These are phyloP conservation scores for Raffaelea ambrosiae DNA, from an alignment of 2,329 filamentous ascomycete genomes.

Conservation along the genomic window DNA sequence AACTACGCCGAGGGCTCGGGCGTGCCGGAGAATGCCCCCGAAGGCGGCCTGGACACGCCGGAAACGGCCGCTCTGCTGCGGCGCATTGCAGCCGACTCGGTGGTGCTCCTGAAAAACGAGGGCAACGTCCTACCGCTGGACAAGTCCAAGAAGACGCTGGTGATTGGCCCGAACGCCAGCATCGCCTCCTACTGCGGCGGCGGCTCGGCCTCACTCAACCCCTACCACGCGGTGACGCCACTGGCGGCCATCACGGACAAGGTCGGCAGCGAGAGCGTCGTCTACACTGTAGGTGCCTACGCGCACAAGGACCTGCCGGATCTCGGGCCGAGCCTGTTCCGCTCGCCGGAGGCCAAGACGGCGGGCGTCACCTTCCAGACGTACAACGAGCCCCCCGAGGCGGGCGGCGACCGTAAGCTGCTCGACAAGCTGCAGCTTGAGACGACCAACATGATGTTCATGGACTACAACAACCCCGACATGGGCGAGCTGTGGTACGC, in stretches of 20 bases:
- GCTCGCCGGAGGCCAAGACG: conserved; percentile 5
- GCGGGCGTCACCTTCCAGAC: conserved; percentile 9
- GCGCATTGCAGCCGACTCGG: conserved; percentile 8
- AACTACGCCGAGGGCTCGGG: background rate
- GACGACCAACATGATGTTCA: conserved; percentile 33
- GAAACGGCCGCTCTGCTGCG: conserved; percentile 9
- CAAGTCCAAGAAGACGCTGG: conserved; percentile 26
- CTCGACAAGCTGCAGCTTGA: conserved; percentile 32
- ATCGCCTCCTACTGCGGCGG: conserved; percentile 21
- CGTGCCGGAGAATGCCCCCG: conserved; percentile 7
- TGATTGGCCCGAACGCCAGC: conserved; percentile 43
- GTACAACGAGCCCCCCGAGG: conserved; percentile 9
- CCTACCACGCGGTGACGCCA: conserved; percentile 35
- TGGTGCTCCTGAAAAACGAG: conserved; percentile 37
- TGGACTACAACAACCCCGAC: conserved; percentile 38
- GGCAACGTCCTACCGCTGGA: conserved; percentile 40
- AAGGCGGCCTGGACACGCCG: conserved; percentile 3
- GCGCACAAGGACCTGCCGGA: conserved; percentile 12
- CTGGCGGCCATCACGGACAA: conserved; percentile 29
- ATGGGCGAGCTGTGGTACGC: conserved; percentile 28
- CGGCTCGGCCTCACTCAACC: conserved; percentile 19
- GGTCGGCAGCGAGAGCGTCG: conserved; percentile 21
- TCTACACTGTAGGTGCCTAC: conserved; percentile 10
- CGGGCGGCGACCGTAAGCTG: background rate
- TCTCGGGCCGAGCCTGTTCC: conserved; percentile 7